Evolutionary conservation across 2,329 filamentous ascomycete species (phyloP), one percentile per base, ranked within the genome.

Genomic region (Trichophyton rubrum): DNA sequence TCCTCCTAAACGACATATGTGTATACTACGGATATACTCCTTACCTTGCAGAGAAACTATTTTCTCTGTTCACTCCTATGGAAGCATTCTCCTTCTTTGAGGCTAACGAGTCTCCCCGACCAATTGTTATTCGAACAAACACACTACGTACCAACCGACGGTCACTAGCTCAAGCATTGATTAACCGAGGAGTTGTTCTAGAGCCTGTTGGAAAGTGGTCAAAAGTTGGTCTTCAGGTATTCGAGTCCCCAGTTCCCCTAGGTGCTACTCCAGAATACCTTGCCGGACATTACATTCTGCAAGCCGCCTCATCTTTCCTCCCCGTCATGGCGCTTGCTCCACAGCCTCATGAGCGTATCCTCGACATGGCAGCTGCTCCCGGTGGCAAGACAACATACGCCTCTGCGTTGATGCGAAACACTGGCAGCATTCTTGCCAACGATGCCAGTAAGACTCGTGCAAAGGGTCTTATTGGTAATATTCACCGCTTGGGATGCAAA

Each of bases 31-130:
- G 92, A 62, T 99, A 99, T 79, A 95, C 89, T 2, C 84, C 87
- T 41, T 97, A 87, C 76, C 82, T 99, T n/a, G 93, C 91, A 3
- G 89, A 96, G 75, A 99, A 97, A 80, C 85, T 99, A 15, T 90
- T 91, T 77, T 86, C 87, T 70, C 84, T 99, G 5, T 97, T 99
- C 77, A 85, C 90, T 1, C 89, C 93, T 0, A 86, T 87, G 67
- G 93, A 99, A 77, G 93, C 93, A 0, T 95, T 97, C 67, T 91
- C 91, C 60, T 99, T 99, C 77, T 97, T 99, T 77, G 93, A 99
- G 77, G 92, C 92, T 68, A 99, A 99, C 84, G 93, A 99, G 77
- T 90, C 89, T 30, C 85, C 90, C 13, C 85, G 93, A 58, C 93
- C 93, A 3, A 86, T 99, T 62, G 93, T 99, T 66, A 95, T 99